phyloP scores from a whole-genome alignment of 2,329 filamentous ascomycete genomes.

The Fusarium guadeloupense region DNA sequence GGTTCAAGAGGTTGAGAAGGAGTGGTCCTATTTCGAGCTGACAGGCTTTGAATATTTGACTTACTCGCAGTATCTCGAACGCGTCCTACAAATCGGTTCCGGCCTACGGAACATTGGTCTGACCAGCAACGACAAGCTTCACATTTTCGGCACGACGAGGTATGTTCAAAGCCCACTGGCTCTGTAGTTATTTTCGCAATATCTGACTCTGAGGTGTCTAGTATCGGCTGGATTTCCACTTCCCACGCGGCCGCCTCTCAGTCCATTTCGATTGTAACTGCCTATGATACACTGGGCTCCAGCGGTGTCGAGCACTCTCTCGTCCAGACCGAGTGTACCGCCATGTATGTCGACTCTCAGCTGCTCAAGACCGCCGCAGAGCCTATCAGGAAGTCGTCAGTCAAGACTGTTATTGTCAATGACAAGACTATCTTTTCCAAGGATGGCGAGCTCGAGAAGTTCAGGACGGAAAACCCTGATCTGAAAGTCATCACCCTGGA shows the following conservation, averaged over 20 bases:
- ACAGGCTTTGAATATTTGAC: constrained; percentile 79
- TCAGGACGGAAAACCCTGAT: constrained; percentile 65
- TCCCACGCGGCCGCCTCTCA: constrained; percentile 83
- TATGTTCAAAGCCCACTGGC: constrained; percentile 48
- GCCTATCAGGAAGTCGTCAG: constrained; percentile 65
- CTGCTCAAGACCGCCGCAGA: constrained; percentile 70
- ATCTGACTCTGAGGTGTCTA: constrained; percentile 46
- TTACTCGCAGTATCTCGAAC: constrained; percentile 80
- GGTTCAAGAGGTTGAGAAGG: constrained; percentile 83
- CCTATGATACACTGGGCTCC: constrained; percentile 91
- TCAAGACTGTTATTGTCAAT: constrained; percentile 72
- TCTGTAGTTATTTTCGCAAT: neutral
- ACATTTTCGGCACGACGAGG: constrained; percentile 87
- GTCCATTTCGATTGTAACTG: constrained; percentile 90
- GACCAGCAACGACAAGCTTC: constrained; percentile 71
- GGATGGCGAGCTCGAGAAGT: constrained; percentile 61
- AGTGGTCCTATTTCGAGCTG: constrained; percentile 91
- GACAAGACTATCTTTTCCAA: constrained; percentile 63
- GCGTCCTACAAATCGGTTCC: constrained; percentile 73
- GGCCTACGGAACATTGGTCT: constrained; percentile 81
- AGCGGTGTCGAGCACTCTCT: constrained; percentile 88
- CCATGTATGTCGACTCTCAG: constrained; percentile 88
- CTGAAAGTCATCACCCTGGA: constrained; percentile 64
- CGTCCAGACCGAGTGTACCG: constrained; percentile 78
- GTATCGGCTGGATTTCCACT: constrained; percentile 83